A percentile compares a stretch with the other conserved stretches of the same genome.
phyloP scores from a whole-genome alignment of 1,139 yeast genomes.

The Suhomyces terraborum region DNA sequence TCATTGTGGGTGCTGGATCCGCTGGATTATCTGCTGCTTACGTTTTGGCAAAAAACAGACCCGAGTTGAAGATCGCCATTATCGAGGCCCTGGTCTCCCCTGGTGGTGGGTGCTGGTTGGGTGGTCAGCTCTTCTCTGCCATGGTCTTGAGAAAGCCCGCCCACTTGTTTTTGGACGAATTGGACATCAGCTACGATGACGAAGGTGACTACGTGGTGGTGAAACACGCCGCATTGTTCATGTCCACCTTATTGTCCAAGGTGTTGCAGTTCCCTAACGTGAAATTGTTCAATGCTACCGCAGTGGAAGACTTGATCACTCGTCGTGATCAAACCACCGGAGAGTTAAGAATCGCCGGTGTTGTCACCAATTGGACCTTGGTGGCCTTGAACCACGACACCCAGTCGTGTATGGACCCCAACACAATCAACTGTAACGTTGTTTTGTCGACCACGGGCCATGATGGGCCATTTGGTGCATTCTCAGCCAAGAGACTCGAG shows the following conservation, averaged over 20 bases:
- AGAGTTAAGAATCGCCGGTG: conserved; percentile 70
- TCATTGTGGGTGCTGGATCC: conserved; percentile 78
- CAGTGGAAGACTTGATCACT: conserved; percentile 79
- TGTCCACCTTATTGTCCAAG: conserved; percentile 70
- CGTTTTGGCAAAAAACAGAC: conserved; percentile 70
- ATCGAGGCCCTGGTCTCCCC: conserved; percentile 75
- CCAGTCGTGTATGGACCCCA: conserved; percentile 84
- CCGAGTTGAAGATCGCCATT: conserved; percentile 74
- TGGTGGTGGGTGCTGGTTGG: conserved; percentile 83
- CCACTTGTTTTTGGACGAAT: conserved; percentile 62
- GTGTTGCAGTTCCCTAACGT: conserved; percentile 73
- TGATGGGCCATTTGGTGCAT: conserved; percentile 87
- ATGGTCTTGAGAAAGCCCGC: conserved; percentile 84
- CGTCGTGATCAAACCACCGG: conserved; percentile 60
- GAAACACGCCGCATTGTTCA: conserved; percentile 78
- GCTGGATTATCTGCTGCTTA: conserved; percentile 79
- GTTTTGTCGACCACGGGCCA: conserved; percentile 77
- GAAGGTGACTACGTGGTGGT: conserved; percentile 82
- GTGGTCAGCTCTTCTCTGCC: conserved; percentile 79
- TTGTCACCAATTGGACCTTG: conserved; percentile 81
- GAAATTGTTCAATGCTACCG: conserved; percentile 77
- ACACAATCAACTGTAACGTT: conserved; percentile 73
- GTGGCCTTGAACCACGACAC: conserved; percentile 76
- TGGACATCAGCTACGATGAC: conserved; percentile 69
- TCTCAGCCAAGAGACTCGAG: conserved; percentile 57